phyloP scores from a whole-genome alignment of 345 rosid species.

The Rubroshorea leprosula region DNA sequence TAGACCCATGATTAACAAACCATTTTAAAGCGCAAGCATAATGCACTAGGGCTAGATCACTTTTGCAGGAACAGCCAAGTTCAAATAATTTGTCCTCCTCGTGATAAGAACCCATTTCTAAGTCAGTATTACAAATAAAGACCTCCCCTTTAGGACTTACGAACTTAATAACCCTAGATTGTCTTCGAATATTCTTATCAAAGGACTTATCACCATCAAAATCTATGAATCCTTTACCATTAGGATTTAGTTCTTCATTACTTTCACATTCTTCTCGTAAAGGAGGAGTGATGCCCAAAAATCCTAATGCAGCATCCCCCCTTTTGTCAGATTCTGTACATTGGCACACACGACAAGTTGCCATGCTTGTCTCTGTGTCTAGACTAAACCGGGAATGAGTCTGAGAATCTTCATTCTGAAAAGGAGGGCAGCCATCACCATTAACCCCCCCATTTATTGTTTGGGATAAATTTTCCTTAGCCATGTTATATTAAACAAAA shows the following conservation, averaged over 20 bases:
- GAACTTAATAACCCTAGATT: constrained; percentile 54
- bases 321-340: constrained; percentile 83
- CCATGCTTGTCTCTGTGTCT: constrained; percentile 63
- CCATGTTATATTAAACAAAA: constrained; percentile 42
- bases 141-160: constrained; percentile 75
- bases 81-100: constrained; percentile 52
- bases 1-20: constrained; percentile 95
- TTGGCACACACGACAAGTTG: constrained; percentile 92
- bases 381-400: constrained; percentile 39
- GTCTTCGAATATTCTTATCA: constrained; percentile 29
- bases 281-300: constrained; percentile 63
- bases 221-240: constrained; percentile 20
- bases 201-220: constrained; percentile 25
- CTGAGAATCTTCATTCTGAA: constrained; percentile 38
- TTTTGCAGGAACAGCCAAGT: constrained; percentile 95
- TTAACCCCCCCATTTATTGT: constrained; percentile 33
- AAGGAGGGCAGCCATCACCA: constrained; percentile 31
- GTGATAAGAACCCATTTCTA: constrained; percentile 61
- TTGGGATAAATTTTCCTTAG: constrained; percentile 48
- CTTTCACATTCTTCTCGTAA: constrained; percentile 34
- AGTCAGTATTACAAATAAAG: constrained; percentile 60
- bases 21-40: constrained; percentile 95
- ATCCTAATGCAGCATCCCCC: constrained; percentile 75
- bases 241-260: constrained; percentile 29
- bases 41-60: constrained; percentile 83